These are phyloP conservation scores for Daldinia caldariorum DNA, from an alignment of 495 filamentous ascomycete genomes.

Conservation along the genomic window DNA sequence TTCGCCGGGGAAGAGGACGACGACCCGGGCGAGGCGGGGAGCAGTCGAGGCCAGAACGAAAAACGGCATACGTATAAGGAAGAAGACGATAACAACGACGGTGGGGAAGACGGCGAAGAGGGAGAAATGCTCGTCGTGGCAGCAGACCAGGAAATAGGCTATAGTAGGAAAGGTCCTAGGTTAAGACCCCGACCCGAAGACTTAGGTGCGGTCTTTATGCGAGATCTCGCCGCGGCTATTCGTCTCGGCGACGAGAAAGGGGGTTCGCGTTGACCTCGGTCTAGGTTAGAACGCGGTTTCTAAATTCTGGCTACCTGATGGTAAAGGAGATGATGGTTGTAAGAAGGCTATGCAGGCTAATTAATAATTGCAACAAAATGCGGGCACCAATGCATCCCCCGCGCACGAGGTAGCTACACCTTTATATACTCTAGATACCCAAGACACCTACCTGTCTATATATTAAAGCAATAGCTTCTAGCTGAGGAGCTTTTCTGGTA, in stretches of 20 bases:
- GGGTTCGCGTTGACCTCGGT: not conserved
- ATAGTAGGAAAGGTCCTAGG: not conserved
- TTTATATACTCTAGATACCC: not conserved
- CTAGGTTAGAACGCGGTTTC: no score
- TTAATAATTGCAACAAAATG: not conserved
- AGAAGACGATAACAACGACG: constrained; percentile 1
- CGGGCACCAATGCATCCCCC: not conserved
- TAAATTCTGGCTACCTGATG: no score
- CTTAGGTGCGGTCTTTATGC: constrained; percentile 31
- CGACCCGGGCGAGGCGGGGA: not conserved
- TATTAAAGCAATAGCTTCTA: not conserved
- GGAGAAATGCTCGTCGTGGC: constrained; percentile 34
- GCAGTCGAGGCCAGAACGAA: not conserved
- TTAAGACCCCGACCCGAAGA: constrained; percentile 7
- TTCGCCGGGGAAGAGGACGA: constrained; percentile 50
- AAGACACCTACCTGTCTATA: not conserved
- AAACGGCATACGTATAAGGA: not conserved
- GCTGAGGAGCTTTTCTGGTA: not conserved
- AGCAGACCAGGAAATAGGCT: constrained; percentile 8
- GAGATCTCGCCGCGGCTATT: constrained; percentile 35
- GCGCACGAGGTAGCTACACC: not conserved
- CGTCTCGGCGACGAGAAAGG: not conserved
- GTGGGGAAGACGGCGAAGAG: constrained; percentile 9
- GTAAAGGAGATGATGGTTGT: not conserved
- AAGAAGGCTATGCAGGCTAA: not conserved